Evolutionary conservation across 2,329 filamentous ascomycete genomes (phyloP).

Genomic region (Coniochaeta pulveracea): DNA sequence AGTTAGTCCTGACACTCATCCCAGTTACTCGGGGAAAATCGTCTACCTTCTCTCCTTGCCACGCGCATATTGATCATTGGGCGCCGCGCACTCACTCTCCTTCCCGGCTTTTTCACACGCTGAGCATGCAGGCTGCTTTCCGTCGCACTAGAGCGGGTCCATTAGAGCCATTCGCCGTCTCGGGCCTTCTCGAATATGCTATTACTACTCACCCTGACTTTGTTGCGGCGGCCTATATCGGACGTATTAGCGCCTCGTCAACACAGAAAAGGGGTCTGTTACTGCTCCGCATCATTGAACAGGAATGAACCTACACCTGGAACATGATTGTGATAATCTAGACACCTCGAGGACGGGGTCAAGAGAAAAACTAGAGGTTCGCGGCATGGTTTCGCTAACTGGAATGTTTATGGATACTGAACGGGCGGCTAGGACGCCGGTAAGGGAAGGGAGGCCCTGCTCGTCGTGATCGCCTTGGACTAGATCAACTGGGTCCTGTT

Average conservation of each 20-base stretch:
- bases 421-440: constrained; percentile 1
- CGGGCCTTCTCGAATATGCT: too few relatives aligned
- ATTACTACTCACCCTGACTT: constrained; percentile 66
- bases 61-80: constrained; percentile 89
- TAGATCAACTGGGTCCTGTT: too few relatives aligned
- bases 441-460: too few relatives aligned
- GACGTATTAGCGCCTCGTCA: constrained; percentile 8
- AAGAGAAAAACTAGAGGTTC: constrained; percentile 35
- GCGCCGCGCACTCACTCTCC: constrained; percentile 78
- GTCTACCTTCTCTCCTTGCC: constrained; percentile 81
- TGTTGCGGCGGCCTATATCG: constrained; percentile 60
- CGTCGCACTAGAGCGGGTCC: constrained; percentile 58
- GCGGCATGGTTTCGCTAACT: constrained; percentile 24
- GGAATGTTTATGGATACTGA: constrained; percentile 3
- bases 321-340: constrained; percentile 69
- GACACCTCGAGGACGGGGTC: constrained; percentile 61
- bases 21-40: not conserved
- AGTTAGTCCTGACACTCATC: constrained; percentile 3
- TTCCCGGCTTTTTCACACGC: constrained; percentile 89
- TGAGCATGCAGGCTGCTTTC: constrained; percentile 88
- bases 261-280: not conserved
- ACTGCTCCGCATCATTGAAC: not conserved
- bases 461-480: too few relatives aligned
- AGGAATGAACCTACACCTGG: constrained; percentile 50
- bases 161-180: too few relatives aligned